A percentile compares a stretch with the other conserved stretches of the same genome.
These are phyloP conservation scores for Ascochyta clinopodiicola DNA, from an alignment of 2,329 filamentous ascomycete species.

Conservation along the genomic window DNA sequence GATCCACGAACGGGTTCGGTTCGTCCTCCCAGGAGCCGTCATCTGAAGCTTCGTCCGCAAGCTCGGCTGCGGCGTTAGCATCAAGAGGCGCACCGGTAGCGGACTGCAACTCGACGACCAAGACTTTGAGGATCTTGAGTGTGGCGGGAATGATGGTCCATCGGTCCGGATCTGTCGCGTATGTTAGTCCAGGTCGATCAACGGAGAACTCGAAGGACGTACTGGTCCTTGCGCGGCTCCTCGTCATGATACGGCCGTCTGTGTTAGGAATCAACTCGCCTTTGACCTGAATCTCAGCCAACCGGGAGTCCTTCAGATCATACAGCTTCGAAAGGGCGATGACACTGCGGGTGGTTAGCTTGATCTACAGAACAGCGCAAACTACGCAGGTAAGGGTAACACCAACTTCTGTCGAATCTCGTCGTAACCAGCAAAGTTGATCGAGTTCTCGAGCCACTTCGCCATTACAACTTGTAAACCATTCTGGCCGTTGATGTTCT, in stretches of 20 bases:
- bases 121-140: slow-evolving; percentile 94
- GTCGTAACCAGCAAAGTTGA: slow-evolving; percentile 97
- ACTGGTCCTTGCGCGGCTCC: slow-evolving; percentile 87
- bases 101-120: slow-evolving; percentile 88
- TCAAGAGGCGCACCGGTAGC: slow-evolving; percentile 72
- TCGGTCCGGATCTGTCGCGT: slow-evolving; percentile 74
- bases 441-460: slow-evolving; percentile 97
- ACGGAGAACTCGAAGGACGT: slow-evolving; percentile 39
- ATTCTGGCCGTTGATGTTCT: slow-evolving; percentile 78
- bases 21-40: slow-evolving; percentile 80
- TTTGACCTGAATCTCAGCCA: slow-evolving; percentile 83
- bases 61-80: slow-evolving; percentile 65
- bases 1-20: slow-evolving; percentile 72
- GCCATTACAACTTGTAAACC: slow-evolving; percentile 88
- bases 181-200: slow-evolving; percentile 18
- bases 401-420: slow-evolving; percentile 94
- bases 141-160: slow-evolving; percentile 87
- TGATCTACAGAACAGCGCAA: not conserved
- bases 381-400: not conserved
- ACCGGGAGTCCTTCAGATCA: slow-evolving; percentile 79
- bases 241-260: slow-evolving; percentile 87
- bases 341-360: slow-evolving; percentile 63
- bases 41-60: slow-evolving; percentile 72
- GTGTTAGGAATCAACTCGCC: slow-evolving; percentile 81
- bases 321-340: slow-evolving; percentile 93